Evolutionary conservation across 257 asterid species (phyloP), one percentile per base, ranked within the genome.

Genomic region (Asclepias syriaca): DNA sequence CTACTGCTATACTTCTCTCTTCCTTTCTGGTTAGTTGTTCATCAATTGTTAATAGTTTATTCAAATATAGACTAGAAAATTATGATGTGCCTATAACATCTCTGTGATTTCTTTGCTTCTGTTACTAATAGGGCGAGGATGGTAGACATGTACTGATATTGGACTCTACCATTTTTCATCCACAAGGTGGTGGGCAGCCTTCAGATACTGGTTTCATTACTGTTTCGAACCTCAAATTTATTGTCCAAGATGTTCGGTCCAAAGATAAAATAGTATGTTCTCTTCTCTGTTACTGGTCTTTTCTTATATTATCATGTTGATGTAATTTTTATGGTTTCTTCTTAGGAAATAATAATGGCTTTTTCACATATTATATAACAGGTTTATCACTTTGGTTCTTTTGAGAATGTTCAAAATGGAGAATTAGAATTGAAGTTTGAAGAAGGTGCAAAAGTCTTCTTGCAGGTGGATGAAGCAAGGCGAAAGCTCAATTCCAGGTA

Each of bases 161-260:
- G 64, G 95, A 88, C 65, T 90, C 98, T 59, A 88, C 97, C 8
- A 78, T 83, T 46, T 92, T 92, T 68, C 93, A 92, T 55, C 97
- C 97, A 15, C 97, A 92, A 84, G 97, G 97, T 10, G 97, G 97
- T 53, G 97, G 97, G 45, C 97, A 92, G 72, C 97, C 96, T 77
- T 79, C 97, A 29, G 97, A 88, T 80, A 82, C 82, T 80, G 98
- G 97, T 69, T 80, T 78, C 66, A 87, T 90, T 56, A 78, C 91
- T 80, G 68, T 34, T 75, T 65, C 79, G 3, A 69, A 72, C 29
- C 84, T 82, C 88, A 86, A 68, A 8, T 85, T 89, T 81, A 45
- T 78, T 55, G 96, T 93, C 74, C 84, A 89, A 60, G 96, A 86
- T 78, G 98, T 83, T 75, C 94, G 97, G 76, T 80, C 87, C 69